Evolutionary conservation across 2,329 filamentous ascomycete genomes (phyloP).

Genomic region (Fusarium buharicum): DNA sequence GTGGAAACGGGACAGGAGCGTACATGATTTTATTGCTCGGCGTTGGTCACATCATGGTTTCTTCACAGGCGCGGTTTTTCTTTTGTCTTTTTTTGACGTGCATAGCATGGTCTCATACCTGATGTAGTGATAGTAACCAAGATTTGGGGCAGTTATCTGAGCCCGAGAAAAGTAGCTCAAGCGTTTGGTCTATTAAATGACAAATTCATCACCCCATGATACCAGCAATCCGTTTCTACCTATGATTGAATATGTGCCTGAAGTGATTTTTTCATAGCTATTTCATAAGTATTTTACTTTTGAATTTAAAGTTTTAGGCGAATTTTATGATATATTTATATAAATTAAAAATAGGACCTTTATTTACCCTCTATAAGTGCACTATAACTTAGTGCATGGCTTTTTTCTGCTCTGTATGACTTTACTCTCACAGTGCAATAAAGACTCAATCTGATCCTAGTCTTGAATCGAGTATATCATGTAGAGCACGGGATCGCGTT

Average conservation of each 20-base stretch:
- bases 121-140: constrained; percentile 19
- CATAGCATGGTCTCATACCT: constrained; percentile 19
- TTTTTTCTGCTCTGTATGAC: too few species aligned
- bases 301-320: too few species aligned
- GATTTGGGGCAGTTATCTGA: constrained; percentile 22
- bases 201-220: constrained; percentile 4
- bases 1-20: constrained; percentile 7
- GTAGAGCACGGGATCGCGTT: too few species aligned
- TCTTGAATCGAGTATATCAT: too few species aligned
- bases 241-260: background rate
- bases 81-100: constrained; percentile 19
- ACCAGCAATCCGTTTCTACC: background rate
- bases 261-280: too few species aligned
- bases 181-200: constrained; percentile 19
- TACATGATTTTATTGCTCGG: constrained; percentile 17
- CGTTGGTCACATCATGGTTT: constrained; percentile 20
- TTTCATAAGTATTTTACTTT: too few species aligned
- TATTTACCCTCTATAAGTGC: too few species aligned
- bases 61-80: constrained; percentile 1
- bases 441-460: too few species aligned
- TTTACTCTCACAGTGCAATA: too few species aligned
- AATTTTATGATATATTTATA: too few species aligned
- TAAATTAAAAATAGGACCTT: too few species aligned
- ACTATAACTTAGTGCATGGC: too few species aligned
- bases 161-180: constrained; percentile 6